A percentile compares a stretch with the other conserved stretches of the same genome.
Evolutionary conservation across 805 yeast genomes (phyloP).

Genomic region (Cyberlindnera misumaiensis): DNA sequence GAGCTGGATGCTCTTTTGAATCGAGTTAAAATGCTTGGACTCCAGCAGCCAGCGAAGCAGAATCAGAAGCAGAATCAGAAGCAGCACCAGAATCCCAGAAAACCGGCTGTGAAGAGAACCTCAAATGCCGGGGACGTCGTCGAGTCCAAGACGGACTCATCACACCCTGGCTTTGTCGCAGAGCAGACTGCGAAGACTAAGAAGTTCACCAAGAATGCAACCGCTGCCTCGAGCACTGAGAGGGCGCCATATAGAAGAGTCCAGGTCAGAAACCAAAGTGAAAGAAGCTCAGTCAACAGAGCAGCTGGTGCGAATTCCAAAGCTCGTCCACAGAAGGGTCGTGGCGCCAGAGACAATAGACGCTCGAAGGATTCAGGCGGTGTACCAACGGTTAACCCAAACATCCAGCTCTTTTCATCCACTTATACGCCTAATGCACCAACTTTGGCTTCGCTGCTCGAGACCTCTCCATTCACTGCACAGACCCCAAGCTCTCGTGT

Average conservation of each 20-base stretch:
- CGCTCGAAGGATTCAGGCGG: background rate
- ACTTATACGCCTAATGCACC: constrained; percentile 16
- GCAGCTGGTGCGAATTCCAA: constrained; percentile 2
- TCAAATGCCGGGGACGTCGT: too few species aligned
- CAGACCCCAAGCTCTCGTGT: constrained; percentile 18
- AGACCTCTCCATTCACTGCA: constrained; percentile 14
- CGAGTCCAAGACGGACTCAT: too few species aligned
- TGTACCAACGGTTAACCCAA: constrained; percentile 10
- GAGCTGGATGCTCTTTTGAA: constrained; percentile 8
- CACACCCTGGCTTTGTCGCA: too few species aligned
- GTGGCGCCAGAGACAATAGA: constrained; percentile 5
- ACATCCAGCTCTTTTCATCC: constrained; percentile 12
- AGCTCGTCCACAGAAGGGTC: constrained; percentile 4
- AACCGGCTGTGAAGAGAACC: too few species aligned
- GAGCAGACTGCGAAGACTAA: too few species aligned
- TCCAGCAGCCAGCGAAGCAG: background rate
- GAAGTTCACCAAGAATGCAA: too few species aligned
- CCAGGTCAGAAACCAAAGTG: background rate
- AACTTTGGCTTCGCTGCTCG: constrained; percentile 10
- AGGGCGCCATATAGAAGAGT: background rate
- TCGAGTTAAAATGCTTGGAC: background rate
- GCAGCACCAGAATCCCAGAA: too few species aligned
- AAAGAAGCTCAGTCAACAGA: constrained; percentile 3
- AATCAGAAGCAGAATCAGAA: too few species aligned
- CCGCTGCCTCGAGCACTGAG: too few species aligned